phyloP scores from a whole-genome alignment of 805 yeast species.

The Kregervanrija pseudodelftensis region DNA sequence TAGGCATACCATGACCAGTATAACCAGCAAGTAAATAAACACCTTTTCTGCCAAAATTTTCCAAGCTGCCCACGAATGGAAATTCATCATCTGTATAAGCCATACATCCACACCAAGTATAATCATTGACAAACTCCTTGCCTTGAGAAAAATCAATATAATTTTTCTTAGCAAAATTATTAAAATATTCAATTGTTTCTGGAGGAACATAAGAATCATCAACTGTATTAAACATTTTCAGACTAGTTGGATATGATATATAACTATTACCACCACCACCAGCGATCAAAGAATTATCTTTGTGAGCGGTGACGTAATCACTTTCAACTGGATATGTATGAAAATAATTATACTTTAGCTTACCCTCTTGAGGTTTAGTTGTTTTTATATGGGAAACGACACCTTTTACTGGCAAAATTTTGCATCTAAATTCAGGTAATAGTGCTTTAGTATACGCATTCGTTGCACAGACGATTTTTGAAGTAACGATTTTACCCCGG shows the following conservation, averaged over 20 bases:
- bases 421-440: conserved; percentile 17
- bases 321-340: conserved; percentile 16
- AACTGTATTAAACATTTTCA: conserved; percentile 15
- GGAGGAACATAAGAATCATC: conserved; percentile 30
- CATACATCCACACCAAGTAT: conserved; percentile 41
- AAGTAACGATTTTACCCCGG: conserved; percentile 17
- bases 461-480: conserved; percentile 30
- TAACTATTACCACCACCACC: conserved; percentile 26
- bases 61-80: conserved; percentile 38
- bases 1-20: conserved; percentile 48
- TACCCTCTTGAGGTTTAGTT: background rate
- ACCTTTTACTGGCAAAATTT: conserved; percentile 30
- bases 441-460: conserved; percentile 24
- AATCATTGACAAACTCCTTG: conserved; percentile 25
- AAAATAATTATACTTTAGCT: conserved; percentile 12
- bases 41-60: conserved; percentile 20
- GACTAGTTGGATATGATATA: conserved; percentile 9
- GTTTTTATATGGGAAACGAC: conserved; percentile 24
- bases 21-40: conserved; percentile 38
- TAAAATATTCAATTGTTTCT: conserved; percentile 19
- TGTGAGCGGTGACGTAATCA: conserved; percentile 27
- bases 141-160: conserved; percentile 14
- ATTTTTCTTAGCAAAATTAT: conserved; percentile 23
- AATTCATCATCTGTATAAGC: conserved; percentile 36
- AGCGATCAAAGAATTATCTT: conserved; percentile 30